These are phyloP conservation scores for Globisporangium radiosum DNA, from an alignment of 352 stramenopile species.

Conservation along the genomic window DNA sequence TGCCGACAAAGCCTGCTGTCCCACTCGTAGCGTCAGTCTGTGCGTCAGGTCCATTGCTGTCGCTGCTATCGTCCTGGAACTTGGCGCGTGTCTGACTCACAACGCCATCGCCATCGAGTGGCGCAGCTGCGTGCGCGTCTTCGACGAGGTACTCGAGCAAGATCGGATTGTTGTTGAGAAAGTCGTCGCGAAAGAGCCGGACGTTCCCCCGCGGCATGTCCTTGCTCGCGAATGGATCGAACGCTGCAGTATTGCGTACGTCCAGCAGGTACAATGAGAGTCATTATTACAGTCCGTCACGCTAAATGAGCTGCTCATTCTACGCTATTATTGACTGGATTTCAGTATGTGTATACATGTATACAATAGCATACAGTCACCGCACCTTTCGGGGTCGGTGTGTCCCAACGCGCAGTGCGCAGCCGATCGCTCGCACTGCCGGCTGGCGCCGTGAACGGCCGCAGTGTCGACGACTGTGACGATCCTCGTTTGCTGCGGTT, in stretches of 20 bases:
- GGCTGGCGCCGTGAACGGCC: constrained; percentile 33
- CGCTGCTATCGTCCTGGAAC: constrained; percentile 2
- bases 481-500: constrained; percentile 3
- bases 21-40: background rate
- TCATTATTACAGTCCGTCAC: background rate
- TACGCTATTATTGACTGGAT: background rate
- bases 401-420: constrained; percentile 6
- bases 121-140: constrained; percentile 17
- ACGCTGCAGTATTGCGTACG: constrained; percentile 10
- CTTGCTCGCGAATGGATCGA: constrained; percentile 46
- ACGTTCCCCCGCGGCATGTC: constrained; percentile 73
- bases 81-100: constrained; percentile 5
- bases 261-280: background rate
- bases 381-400: constrained; percentile 7
- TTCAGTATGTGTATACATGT: background rate
- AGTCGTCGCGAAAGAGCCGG: constrained; percentile 79
- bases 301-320: background rate
- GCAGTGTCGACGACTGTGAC: constrained; percentile 10
- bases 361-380: too few relatives aligned
- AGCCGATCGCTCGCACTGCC: constrained; percentile 2
- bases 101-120: constrained; percentile 9
- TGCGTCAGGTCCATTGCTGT: constrained; percentile 3
- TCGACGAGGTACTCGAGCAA: constrained; percentile 74
- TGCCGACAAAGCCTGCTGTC: constrained; percentile 36
- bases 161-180: constrained; percentile 80